Percentiles rank a stretch among this genome's conserved stretches.
These are phyloP conservation scores for Colletotrichum echinochloae DNA, from an alignment of 2,329 filamentous ascomycete species.

Conservation along the genomic window DNA sequence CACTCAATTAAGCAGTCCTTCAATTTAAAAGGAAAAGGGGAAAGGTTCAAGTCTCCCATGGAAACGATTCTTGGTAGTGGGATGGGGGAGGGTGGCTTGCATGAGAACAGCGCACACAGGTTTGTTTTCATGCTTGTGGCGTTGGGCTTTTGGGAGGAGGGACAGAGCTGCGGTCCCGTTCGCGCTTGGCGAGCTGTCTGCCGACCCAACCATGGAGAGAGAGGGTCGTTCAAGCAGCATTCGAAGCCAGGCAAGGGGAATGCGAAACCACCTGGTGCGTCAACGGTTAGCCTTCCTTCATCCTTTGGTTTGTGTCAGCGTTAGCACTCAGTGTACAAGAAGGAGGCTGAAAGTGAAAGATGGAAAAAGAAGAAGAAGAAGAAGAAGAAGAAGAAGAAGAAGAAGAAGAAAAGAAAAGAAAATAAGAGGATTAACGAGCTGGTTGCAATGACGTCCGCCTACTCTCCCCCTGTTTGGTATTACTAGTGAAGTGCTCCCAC, in stretches of 20 bases:
- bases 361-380: not conserved
- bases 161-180: not conserved
- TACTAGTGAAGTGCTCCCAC: not conserved
- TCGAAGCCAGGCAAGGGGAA: constrained; percentile 14
- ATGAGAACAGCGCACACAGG: not conserved
- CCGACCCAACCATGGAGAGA: constrained; percentile 10
- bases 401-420: not conserved
- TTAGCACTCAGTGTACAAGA: not conserved
- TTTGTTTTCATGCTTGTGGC: constrained; percentile 1
- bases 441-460: not conserved
- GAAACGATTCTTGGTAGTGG: not conserved
- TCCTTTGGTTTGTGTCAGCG: not conserved
- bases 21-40: not conserved
- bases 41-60: constrained; percentile 1
- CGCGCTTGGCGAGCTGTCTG: constrained; percentile 6
- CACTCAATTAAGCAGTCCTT: not conserved
- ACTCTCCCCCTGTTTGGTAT: not conserved
- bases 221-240: not conserved
- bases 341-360: constrained; percentile 9
- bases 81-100: not conserved
- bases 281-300: not conserved
- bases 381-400: not conserved
- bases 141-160: constrained; percentile 10
- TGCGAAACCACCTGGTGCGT: too few relatives aligned
- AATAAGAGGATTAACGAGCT: not conserved